Base-by-base conservation (phyloP, 805 yeast genomes). In the Saccharomycopsis lassenensis region DNA sequence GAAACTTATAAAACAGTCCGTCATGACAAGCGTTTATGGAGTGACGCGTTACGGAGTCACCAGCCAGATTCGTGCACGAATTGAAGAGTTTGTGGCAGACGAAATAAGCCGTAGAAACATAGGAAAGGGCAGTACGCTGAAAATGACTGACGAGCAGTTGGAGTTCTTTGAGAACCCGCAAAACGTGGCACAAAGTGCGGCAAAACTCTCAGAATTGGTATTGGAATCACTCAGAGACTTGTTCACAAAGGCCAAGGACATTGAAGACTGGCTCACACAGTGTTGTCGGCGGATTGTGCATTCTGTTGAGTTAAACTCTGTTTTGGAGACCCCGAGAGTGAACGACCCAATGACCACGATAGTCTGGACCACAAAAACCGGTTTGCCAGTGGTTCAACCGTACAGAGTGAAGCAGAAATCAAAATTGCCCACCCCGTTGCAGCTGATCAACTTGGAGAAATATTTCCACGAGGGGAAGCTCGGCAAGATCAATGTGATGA, bases 11-110 rank as follows among this genome's bases (percentile, higher is more conserved):
- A 72, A 72, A 45, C 78, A 72, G 50, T 71, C 78, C 0, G 77
- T 72, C 24, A 72, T 72, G 78, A 72, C 78, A 4, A 71, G 71
- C 46, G 78, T 72, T 29, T 72, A 72, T 48, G 78, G 78, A 38
- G 35, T 32, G 4, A 32, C 35, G 6, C 14, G 28, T 7, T 32
- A 22, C 19, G 35, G 35, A 2, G 20, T 32, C 21, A 25, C 16
- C 15, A 19, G n/a, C 14, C 35, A 32, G 19, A 32, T 32, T 11
- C 16, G 21, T 17, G 20, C 17, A 16, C 24, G 22, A 17, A 22
- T 32, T 32, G 35, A 32, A n/a, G 29, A 32, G 20, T 29, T 20
- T 19, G 19, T 12, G n/a, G 24, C 19, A 18, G 15, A 29, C 21
- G 32, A 29, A 29, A n/a, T 29, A 19, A 29, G 21, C 17, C 21